phyloP scores from a whole-genome alignment of 495 filamentous ascomycete genomes.

The Rhypophila decipiens region DNA sequence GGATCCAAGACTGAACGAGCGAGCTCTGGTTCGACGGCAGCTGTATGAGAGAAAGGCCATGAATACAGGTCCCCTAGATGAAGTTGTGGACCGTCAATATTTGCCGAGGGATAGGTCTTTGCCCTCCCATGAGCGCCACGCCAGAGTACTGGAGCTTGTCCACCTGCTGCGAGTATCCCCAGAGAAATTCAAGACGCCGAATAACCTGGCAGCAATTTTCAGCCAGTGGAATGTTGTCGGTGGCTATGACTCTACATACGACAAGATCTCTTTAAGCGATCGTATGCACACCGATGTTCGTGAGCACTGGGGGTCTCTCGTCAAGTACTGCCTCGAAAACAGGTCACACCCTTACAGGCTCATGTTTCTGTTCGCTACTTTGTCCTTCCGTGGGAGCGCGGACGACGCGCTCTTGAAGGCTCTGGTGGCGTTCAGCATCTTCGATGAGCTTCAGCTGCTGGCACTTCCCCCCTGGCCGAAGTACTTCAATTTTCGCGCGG shows the following conservation, averaged over 20 bases:
- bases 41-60: slow-evolving; percentile 29
- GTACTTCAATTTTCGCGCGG: slow-evolving; percentile 27
- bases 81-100: slow-evolving; percentile 12
- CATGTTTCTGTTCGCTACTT: slow-evolving; percentile 23
- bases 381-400: slow-evolving; percentile 24
- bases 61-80: neutral
- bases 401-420: slow-evolving; percentile 27
- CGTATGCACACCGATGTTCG: slow-evolving; percentile 26
- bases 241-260: slow-evolving; percentile 21
- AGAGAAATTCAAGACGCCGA: slow-evolving; percentile 11
- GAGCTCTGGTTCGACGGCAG: slow-evolving; percentile 29
- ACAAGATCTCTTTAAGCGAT: slow-evolving; percentile 12
- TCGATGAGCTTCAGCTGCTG: slow-evolving; percentile 20
- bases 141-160: slow-evolving; percentile 24
- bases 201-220: slow-evolving; percentile 18
- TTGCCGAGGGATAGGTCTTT: slow-evolving; percentile 12
- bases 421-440: slow-evolving; percentile 22
- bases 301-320: slow-evolving; percentile 32
- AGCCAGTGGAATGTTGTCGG: slow-evolving; percentile 23
- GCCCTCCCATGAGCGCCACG: slow-evolving; percentile 6
- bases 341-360: slow-evolving; percentile 11
- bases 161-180: slow-evolving; percentile 23
- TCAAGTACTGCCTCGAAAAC: slow-evolving; percentile 21
- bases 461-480: slow-evolving; percentile 17
- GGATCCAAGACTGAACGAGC: slow-evolving; percentile 22